Evolutionary conservation across 75 land plant genomes (phyloP), one percentile per base, ranked within the genome.

Genomic region (Cryptomeria japonica): DNA sequence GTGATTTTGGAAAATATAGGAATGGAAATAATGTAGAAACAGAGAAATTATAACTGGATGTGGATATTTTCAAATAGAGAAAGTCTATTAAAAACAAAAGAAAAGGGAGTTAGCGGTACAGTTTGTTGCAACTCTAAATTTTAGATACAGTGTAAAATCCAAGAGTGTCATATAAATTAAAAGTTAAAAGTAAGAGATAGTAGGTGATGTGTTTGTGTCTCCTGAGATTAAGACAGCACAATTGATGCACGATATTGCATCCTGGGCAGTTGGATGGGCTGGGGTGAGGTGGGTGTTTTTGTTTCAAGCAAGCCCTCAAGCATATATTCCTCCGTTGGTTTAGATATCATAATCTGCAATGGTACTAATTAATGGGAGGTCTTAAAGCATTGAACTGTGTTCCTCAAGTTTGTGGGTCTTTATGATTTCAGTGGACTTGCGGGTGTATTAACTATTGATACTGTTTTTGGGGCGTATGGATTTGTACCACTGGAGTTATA

Each of bases 131-230:
- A 44, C n/a, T 80, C 31, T 42, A 44, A 42, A 42, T 41, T 19
- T 42, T 22, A n/a, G 34, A 44, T 28, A 46, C 32, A 82, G 84
- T n/a, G 32, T 82, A 46, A 82, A 44, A 82, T 44, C 31, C 32
- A 82, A 82, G 10, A 82, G 16, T 25, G 46, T 44, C 13, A 82
- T 19, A n/a, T 82, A 46, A 44, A 82, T 18, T 46, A 56, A 85
- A 85, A 85, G 64, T 34, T 75, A 34, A 32, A 34, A 34, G 34
- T 22, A 46, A 84, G 85, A 47, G 51, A 83, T 42, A 56, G 86
- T 85, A 85, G 86, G 86, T 85, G 36, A 85, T 85, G 64, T 16
- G 86, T 51, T 85, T 85, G 86, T 84, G 85, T 85, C 86, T 56
- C 86, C 86, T 85, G 64, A 32, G 86, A 85, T 47, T 46, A 85